phyloP scores from a whole-genome alignment of 148 eudicot species.

The Vaccinium vitisidaea region DNA sequence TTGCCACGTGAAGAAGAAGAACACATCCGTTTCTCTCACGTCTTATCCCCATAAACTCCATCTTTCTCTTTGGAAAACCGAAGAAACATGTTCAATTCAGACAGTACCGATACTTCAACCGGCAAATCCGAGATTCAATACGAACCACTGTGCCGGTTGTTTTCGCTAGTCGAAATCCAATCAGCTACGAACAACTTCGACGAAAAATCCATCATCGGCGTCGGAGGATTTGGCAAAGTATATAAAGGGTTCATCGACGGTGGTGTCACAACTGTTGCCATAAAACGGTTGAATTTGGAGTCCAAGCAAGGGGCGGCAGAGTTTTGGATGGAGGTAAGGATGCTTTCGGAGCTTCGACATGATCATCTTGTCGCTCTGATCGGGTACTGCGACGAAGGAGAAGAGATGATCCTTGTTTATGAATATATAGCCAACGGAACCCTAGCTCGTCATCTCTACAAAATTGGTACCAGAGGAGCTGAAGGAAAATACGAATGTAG shows the following conservation, averaged over 20 bases:
- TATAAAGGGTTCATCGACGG: conserved; percentile 18
- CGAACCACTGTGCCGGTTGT: conserved; percentile 14
- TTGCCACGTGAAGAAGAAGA: neutral
- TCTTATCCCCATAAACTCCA: neutral
- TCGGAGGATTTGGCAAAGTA: conserved; percentile 22
- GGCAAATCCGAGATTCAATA: neutral
- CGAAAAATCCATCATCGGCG: conserved; percentile 10
- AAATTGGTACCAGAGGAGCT: neutral
- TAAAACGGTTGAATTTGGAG: conserved; percentile 12
- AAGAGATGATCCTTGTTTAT: conserved; percentile 42
- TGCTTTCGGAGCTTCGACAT: conserved; percentile 21
- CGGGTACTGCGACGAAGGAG: conserved; percentile 34
- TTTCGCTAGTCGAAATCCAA: conserved; percentile 20
- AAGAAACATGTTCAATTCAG: neutral
- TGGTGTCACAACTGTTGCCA: conserved; percentile 9
- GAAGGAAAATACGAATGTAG: neutral
- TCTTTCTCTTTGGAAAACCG: neutral
- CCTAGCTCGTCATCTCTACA: conserved; percentile 34
- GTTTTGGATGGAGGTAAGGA: conserved; percentile 23
- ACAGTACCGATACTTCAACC: neutral
- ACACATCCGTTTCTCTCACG: neutral
- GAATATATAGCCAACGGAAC: conserved; percentile 40
- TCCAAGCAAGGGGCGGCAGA: conserved; percentile 23
- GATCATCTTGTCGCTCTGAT: conserved; percentile 32
- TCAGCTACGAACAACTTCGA: conserved; percentile 20